Evolutionary conservation across 2,329 filamentous ascomycete genomes (phyloP).

Genomic region (Aciculosporium take): DNA sequence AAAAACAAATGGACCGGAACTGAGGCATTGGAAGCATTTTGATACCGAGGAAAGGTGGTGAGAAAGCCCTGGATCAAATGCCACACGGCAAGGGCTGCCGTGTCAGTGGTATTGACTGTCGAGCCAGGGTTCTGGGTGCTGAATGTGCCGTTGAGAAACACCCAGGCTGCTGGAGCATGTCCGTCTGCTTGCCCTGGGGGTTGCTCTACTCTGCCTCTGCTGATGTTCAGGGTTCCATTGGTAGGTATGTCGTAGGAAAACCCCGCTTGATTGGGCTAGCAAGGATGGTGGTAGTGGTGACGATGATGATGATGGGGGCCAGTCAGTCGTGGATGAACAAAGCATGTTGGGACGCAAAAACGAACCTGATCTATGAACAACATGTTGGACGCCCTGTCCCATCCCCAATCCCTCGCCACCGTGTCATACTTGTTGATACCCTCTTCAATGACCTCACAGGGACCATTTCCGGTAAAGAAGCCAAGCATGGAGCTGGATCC

Average conservation of each 20-base stretch:
- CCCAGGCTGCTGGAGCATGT: constrained; percentile 15
- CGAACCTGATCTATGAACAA: constrained; percentile 43
- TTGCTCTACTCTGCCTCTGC: constrained; percentile 22
- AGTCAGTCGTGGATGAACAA: not conserved
- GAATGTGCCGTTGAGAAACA: constrained; percentile 50
- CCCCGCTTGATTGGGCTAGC: constrained; percentile 53
- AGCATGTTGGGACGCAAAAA: constrained; percentile 8
- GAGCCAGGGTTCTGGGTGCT: constrained; percentile 32
- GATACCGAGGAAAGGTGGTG: constrained; percentile 42
- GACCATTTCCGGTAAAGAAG: constrained; percentile 46
- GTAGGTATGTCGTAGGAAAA: constrained; percentile 52
- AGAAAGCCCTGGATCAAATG: constrained; percentile 51
- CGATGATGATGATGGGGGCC: not conserved
- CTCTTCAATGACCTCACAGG: constrained; percentile 34
- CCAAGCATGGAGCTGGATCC: constrained; percentile 51
- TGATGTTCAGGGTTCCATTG: constrained; percentile 43
- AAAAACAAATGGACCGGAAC: constrained; percentile 51
- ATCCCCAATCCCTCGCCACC: constrained; percentile 46
- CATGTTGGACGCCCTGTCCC: constrained; percentile 43
- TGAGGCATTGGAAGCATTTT: constrained; percentile 31
- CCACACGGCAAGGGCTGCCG: constrained; percentile 47
- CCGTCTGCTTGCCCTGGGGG: constrained; percentile 11
- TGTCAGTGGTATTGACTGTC: constrained; percentile 41
- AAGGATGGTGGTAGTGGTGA: not conserved
- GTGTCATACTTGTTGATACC: constrained; percentile 37